Evolutionary conservation across 2,329 filamentous ascomycete genomes (phyloP), one percentile per base, ranked within the genome.

Genomic region (Pestalotiopsis fici): DNA sequence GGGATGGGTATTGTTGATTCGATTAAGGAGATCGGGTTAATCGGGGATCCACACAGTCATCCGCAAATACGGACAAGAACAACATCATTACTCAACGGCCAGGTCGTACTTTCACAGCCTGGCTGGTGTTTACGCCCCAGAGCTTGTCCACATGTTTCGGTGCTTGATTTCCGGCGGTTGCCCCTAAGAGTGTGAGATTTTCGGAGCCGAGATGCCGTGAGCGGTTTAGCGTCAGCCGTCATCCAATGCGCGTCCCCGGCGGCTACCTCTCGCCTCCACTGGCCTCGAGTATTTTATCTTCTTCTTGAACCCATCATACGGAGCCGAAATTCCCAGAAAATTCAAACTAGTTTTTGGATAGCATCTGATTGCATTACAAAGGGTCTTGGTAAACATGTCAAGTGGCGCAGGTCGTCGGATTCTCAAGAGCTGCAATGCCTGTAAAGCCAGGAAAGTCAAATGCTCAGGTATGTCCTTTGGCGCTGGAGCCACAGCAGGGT

Each of bases 381-480:
- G 23, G 23, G 6, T 31, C 25, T 57, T 15, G 23, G 55, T 23
- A 11, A 31, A 11, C 55, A 63, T 54, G 60, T 37, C 60, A 12
- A 37, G 37, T 63, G 37, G n/a, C 37, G 35, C 37, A 39, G 31
- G 23, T 47, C 59, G 67, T 47, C 70, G 61, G 13, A 62, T 60
- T n/a, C 72, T 72, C 66, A 79, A 74, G 68, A 76, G 78, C 5
- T 82, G 80, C 71, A 78, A 81, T 70, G 72, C 74, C 54, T 82
- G 80, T 72, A 80, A 81, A 69, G 67, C 71, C n/a, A 78, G 80
- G 54, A 82, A 82, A 69, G 80, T 82, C 23, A 78, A 79, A 64
- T 82, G 79, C 69, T 74, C 75, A 23, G 76, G 80, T 81, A 73
- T 64, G 75, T 70, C 13, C 27, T 61, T 31, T 21, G 18, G 23